phyloP scores from a whole-genome alignment of 345 rosid genomes.

The Barbarea vulgaris region DNA sequence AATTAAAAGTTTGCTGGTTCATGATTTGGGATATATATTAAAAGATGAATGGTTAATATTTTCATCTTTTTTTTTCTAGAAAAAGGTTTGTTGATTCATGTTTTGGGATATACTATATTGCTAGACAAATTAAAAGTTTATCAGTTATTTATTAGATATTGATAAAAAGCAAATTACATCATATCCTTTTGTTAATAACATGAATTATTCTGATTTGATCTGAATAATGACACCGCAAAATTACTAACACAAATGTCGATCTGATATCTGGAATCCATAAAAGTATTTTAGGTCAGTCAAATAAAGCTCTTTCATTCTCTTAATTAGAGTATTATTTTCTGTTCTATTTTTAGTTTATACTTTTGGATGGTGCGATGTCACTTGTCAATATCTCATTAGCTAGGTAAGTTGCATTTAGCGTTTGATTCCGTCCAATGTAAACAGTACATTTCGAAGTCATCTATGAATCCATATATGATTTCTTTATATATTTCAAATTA shows the following conservation, averaged over 20 bases:
- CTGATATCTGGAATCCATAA: not conserved
- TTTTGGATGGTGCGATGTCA: slow-evolving; percentile 9
- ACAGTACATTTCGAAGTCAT: no score
- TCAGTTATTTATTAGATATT: not conserved
- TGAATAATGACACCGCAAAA: not conserved
- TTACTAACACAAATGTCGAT: not conserved
- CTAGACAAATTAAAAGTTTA: not conserved
- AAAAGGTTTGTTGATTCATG: not conserved
- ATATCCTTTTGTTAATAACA: not conserved
- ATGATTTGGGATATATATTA: not conserved
- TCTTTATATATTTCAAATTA: no score
- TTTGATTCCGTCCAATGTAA: not conserved
- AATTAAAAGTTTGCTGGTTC: not conserved
- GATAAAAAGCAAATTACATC: not conserved
- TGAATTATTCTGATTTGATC: not conserved
- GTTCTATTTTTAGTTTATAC: not conserved
- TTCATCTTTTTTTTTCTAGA: not conserved
- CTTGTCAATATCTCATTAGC: not conserved
- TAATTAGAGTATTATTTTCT: not conserved
- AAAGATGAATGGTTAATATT: not conserved
- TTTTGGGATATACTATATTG: not conserved
- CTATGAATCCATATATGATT: no score
- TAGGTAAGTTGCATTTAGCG: not conserved
- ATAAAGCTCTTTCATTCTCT: not conserved
- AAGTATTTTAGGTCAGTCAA: not conserved